Conservation (phyloP, 768 basidiomycete genomes). For the Galerina marginata region DNA sequence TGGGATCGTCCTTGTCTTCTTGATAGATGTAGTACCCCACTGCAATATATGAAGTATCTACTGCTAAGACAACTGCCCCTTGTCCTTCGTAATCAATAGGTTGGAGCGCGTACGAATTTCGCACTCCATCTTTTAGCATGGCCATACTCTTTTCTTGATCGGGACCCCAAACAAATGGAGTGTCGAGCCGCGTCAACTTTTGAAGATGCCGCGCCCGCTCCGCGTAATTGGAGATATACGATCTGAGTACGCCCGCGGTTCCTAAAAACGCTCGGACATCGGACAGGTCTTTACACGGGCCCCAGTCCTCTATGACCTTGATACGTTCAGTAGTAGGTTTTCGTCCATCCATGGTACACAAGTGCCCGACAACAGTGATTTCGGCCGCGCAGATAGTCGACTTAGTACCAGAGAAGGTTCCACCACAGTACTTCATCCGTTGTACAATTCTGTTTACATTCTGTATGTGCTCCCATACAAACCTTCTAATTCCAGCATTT, state of each 20-base stretch:
- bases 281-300: conserved; percentile 15
- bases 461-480: conserved; percentile 43
- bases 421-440: conserved; percentile 18
- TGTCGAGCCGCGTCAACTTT: conserved; percentile 26
- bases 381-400: conserved; percentile 7
- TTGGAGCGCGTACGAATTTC: conserved; percentile 24
- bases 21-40: conserved; percentile 46
- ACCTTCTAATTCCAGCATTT: conserved; percentile 37
- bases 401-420: conserved; percentile 16
- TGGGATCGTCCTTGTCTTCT: conserved; percentile 22
- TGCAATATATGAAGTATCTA: conserved; percentile 39
- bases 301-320: conserved; percentile 27
- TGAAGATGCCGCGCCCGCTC: conserved; percentile 18
- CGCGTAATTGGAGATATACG: conserved; percentile 32
- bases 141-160: conserved; percentile 16
- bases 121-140: conserved; percentile 27
- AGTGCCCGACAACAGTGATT: conserved; percentile 11
- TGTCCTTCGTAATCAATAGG: conserved; percentile 31
- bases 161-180: conserved; percentile 1
- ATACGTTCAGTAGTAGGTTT: conserved; percentile 26
- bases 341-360: conserved; percentile 26
- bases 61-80: conserved; percentile 34
- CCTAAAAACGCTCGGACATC: conserved; percentile 36
- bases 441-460: conserved; percentile 38
- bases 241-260: conserved; percentile 21